phyloP scores from a whole-genome alignment of 306 rosid species.

The Begonia fuchsioides region DNA sequence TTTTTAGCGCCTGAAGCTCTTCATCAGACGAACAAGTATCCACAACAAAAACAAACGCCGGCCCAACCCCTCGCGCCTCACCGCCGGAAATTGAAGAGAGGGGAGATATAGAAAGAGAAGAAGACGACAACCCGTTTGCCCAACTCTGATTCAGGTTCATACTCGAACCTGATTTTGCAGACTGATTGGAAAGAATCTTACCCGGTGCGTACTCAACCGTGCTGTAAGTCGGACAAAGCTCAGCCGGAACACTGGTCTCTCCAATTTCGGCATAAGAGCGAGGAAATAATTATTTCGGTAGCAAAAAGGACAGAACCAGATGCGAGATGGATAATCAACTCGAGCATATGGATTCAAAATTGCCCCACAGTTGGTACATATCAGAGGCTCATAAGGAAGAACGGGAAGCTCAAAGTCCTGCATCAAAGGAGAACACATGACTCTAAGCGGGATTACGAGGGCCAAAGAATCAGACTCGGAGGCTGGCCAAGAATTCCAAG shows the following conservation, averaged over 20 bases:
- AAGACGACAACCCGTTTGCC: constrained; percentile 17
- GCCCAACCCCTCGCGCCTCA: constrained; percentile 27
- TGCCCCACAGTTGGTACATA: constrained; percentile 51
- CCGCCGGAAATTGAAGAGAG: constrained; percentile 16
- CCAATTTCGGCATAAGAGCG: constrained; percentile 51
- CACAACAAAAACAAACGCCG: constrained; percentile 49
- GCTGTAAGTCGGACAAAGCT: constrained; percentile 83
- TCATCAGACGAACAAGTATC: constrained; percentile 36
- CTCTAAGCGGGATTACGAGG: constrained; percentile 51
- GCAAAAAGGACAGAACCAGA: constrained; percentile 87
- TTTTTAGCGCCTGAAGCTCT: constrained; percentile 54
- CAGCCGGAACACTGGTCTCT: constrained; percentile 79
- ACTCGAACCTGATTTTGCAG: constrained; percentile 12
- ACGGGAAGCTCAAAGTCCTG: constrained; percentile 51
- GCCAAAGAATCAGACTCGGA: constrained; percentile 28
- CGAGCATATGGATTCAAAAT: constrained; percentile 83
- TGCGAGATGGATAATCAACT: constrained; percentile 65
- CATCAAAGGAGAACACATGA: constrained; percentile 70
- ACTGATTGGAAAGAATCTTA: constrained; percentile 10
- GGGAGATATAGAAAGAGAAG: constrained; percentile 25
- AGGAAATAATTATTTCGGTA: constrained; percentile 47
- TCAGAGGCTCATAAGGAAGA: constrained; percentile 64
- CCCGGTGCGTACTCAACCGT: constrained; percentile 52
- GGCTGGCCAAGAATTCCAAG: constrained; percentile 88
- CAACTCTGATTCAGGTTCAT: constrained; percentile 14